Evolutionary conservation across 257 asterid genomes (phyloP), one percentile per base, ranked within the genome.

Genomic region (Solanum arcanum): DNA sequence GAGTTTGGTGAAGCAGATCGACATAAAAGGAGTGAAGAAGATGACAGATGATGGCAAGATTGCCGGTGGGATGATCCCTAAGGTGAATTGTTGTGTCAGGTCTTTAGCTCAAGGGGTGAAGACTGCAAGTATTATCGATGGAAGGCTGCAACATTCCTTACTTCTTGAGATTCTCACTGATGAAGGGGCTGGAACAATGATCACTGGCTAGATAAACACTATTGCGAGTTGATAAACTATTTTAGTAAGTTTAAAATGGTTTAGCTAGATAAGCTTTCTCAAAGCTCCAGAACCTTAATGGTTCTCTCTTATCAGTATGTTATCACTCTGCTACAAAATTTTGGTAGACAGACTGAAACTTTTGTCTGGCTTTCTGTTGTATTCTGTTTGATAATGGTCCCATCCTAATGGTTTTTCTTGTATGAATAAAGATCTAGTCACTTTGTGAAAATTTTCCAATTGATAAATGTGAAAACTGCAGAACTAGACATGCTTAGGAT

Each of bases 51-150:
- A 91, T 2, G 95, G 97, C 4, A 91, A 90, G 90, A 90, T 95
- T 47, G 95, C 88, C 2, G 96, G 98, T 83, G 98, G 98, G 89
- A 94, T 95, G 98, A 94, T 95, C 68, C 98, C 98, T 0, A 94
- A 95, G 88, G 96, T 95, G 8, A 91, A 91, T 86, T 95, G 97
- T 83, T 94, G 98, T 8, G 91, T 95, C 82, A 93, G 97, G 90
- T 93, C 97, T 52, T 81, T 95, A 14, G 96, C 96, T 62, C 98
- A 94, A 90, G 98, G 98, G 80, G 98, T 95, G 27, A 87, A 91
- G 86, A 95, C 98, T 0, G 91, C 96, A 0, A 94, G 97, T 90
- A 95, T 94, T 62, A 94, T 95, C 5, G 98, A 94, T 31, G 98
- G 98, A 68, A 90, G 97, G 82, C 74, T 94, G 91, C 91, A 94